Base-by-base conservation (phyloP, 192 early-diverging fungal species). In the Pilaira anomala region DNA sequence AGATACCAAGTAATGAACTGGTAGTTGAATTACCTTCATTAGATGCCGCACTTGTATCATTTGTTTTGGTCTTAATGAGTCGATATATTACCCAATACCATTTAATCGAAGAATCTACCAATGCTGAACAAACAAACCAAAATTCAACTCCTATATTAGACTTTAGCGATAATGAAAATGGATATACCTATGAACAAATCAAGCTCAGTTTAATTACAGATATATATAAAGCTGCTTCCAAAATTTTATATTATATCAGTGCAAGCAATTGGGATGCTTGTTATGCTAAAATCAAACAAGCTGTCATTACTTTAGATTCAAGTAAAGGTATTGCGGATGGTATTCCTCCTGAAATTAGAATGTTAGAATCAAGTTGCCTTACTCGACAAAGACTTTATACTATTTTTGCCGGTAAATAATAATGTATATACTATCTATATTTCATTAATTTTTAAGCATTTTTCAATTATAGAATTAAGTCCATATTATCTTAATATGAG, bases 181-280 rank as follows among this genome's bases (percentile, higher is more conserved):
- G 33, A 13, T 30, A 33, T 53, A 54, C 48, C 0, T 48, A 56
- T 36, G 82, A 83, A 13, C 39, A 58, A 22, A 58, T 40, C 19
- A 58, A 58, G 7, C 12, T 58, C 29, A 58, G 56, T 42, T 65
- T 85, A 25, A 73, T 86, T 19, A 67, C 69, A 50, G 91, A 90
- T 63, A 88, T 91, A 56, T 88, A 88, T 54, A 87, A 88, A 52
- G 84, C 84, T 0, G 92, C 93, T 4, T 92, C 91, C 19, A 77
- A 86, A 2, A 82, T 96, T 13, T 76, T 94, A 29, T 91, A 87
- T 71, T 96, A 90, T 76, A 80, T 96, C 19, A 91, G 91, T 50
- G 88, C 92, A 7, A 84, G 88, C 28, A 97, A 96, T 75, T 97
- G 94, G 94, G 70, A 72, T 39, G 78, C 91, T 9, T 88, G 89